Evolutionary conservation across 1,139 yeast genomes (phyloP), one percentile per base, ranked within the genome.

Genomic region (Diutina neorugosa): DNA sequence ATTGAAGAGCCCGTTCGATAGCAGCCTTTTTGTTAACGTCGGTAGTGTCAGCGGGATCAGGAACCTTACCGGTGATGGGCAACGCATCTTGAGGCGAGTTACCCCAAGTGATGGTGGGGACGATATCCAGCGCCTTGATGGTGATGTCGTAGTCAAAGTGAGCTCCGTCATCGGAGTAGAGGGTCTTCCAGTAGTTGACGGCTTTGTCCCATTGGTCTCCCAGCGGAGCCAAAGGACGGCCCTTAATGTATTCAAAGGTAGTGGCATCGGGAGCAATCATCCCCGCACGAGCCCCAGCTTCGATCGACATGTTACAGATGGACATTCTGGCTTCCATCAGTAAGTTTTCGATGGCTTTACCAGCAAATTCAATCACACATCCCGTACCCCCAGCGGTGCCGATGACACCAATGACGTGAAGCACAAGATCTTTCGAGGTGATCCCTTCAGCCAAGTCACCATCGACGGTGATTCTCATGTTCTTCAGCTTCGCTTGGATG

Each of bases 381-480:
- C 98, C 98, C 55, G 98, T 93, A 74, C 98, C 98, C 72, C 98
- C 98, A 57, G 98, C 98, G 61, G 98, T 93, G 72, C 98, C 98
- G 65, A 93, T 91, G 54, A 84, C 84, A 61, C 97, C 97, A 65
- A 93, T 93, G 51, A 93, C 95, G 67, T 93, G 98, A 59, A 93
- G 78, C 58, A 93, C 84, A 63, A 93, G 76, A 73, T 93, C 98
- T 76, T 93, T 93, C 46, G 98, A 93, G 31, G 98, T 91, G 67
- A 93, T 85, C 54, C 97, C 98, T 52, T 86, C 85, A 52, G 76
- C 71, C 60, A 93, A 79, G 60, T 85, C 86, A 57, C 98, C 98
- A 55, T 84, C 82, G 42, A 93, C 86, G 58, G 77, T 70, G 59
- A 93, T 85, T 64, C 95, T 80, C 98, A 93, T 93, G 73, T 93